Percentiles rank a stretch among this genome's conserved stretches.
phyloP scores from a whole-genome alignment of 1,139 yeast species.

The Debaryomycetaceae sp. region DNA sequence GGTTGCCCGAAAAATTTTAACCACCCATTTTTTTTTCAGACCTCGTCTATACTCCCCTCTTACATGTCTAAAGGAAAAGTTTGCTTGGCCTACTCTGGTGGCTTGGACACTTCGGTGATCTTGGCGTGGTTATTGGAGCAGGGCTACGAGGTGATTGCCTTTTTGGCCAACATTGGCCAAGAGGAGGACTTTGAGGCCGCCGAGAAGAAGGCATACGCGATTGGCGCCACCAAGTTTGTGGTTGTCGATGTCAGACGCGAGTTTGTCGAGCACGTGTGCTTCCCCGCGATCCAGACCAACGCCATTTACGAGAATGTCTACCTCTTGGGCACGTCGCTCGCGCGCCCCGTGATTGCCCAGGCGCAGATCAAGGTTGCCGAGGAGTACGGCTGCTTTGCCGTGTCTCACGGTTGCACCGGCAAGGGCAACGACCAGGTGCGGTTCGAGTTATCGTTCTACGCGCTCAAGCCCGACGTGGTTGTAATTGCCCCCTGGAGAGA shows the following conservation, averaged over 20 bases:
- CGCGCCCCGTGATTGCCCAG: constrained; percentile 97
- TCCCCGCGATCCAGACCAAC: constrained; percentile 95
- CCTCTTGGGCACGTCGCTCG: constrained; percentile 92
- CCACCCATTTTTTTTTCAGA: constrained; percentile 7
- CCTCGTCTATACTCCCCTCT: constrained; percentile 7
- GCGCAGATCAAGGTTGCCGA: constrained; percentile 97
- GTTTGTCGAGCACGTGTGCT: constrained; percentile 86
- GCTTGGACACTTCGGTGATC: constrained; percentile 95
- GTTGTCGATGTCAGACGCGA: constrained; percentile 93
- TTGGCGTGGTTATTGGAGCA: constrained; percentile 97
- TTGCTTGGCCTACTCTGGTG: constrained; percentile 98
- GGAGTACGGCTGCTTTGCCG: constrained; percentile 97
- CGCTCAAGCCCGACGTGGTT: constrained; percentile 92
- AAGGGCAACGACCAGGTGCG: constrained; percentile 99
- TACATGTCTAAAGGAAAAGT: constrained; percentile 93
- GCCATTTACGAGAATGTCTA: constrained; percentile 97
- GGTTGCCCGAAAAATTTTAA: constrained; percentile 1
- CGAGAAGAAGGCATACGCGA: constrained; percentile 89
- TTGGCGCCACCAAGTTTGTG: constrained; percentile 95
- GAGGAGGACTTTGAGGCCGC: constrained; percentile 99
- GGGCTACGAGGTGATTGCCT: constrained; percentile 97
- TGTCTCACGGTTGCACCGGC: constrained; percentile 98
- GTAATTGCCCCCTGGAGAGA: constrained; percentile 99
- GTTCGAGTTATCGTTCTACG: constrained; percentile 94
- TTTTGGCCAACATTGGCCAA: constrained; percentile 97